Base-by-base conservation (phyloP, 129 eudicot genomes). In the Calendula officinalis region DNA sequence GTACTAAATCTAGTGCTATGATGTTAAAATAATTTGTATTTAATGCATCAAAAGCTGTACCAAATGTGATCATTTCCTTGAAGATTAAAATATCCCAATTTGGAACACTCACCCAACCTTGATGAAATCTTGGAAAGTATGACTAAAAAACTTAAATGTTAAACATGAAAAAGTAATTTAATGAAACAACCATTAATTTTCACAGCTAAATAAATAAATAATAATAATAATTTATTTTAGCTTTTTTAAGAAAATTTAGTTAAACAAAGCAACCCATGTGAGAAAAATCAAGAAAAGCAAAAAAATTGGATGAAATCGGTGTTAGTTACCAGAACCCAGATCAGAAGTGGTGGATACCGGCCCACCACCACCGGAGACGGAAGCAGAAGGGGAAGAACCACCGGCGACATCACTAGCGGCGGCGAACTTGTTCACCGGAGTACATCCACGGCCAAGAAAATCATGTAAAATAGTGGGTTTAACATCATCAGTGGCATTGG, bases 271-370 rank as follows among this genome's bases (percentile, higher is more conserved):
- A 68, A 11, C 2, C 11, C 8, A 44, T 49, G 15, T 12, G 9
- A 62, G 11, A 41, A 37, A 62, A 48, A 48, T 50, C 12, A 53
- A 22, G 8, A 32, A 53, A 53, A 38, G 12, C 5, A 77, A 71
- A 40, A 40, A 22, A 51, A 35, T 13, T 32, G 42, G 35, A 48
- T 42, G 56, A 53, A 45, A 10, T 22, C 17, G 37, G 48, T 44
- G 51, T 13, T 54, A 32, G 47, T 68, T 82, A 88, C 96, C 96
- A 69, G 96, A 82, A 54, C 80, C 96, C 80, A 88, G 94, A 88
- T 85, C 96, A 82, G 96, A 88, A 70, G 87, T 75, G 56, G 92
- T 62, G 39, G 96, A 84, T 27, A 81, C 76, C 64, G 87, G 91
- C 32, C 81, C 81, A 57, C 83, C 79, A n/a, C 81, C 81, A 48